Evolutionary conservation across 2,329 filamentous ascomycete species (phyloP).

Genomic region (Ustulina deusta): DNA sequence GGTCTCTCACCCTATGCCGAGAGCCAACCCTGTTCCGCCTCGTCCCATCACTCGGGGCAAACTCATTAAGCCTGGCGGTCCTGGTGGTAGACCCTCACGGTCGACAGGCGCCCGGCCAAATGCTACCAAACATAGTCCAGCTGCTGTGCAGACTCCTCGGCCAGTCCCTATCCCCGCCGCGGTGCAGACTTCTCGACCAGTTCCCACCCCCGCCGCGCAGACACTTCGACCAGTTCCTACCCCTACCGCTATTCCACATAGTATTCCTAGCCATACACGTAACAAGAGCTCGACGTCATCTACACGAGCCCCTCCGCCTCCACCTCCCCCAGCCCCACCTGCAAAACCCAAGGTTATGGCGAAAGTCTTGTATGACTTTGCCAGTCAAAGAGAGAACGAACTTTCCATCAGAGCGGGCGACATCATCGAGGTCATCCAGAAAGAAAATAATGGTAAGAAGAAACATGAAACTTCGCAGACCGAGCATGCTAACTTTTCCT

Average conservation of each 20-base stretch:
- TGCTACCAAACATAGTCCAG: conserved; percentile 46
- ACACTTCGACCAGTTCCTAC: conserved; percentile 50
- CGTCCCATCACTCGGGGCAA: conserved; percentile 94
- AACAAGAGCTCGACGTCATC: conserved; percentile 65
- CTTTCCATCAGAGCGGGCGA: conserved; percentile 84
- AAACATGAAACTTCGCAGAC: not conserved
- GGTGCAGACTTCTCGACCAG: conserved; percentile 49
- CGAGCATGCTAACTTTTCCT: conserved; percentile 51
- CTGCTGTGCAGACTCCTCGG: conserved; percentile 43
- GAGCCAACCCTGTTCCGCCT: conserved; percentile 84
- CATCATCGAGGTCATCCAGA: conserved; percentile 88
- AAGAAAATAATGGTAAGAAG: conserved; percentile 88
- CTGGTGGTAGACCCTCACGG: conserved; percentile 82
- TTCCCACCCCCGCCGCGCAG: conserved; percentile 49
- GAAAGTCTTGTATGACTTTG: conserved; percentile 93
- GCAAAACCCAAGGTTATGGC: conserved; percentile 79
- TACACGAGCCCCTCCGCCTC: conserved; percentile 71
- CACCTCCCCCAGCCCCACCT: conserved; percentile 75
- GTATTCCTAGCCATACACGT: conserved; percentile 64
- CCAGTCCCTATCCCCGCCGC: conserved; percentile 45
- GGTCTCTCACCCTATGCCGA: conserved; percentile 84
- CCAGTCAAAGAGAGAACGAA: conserved; percentile 85
- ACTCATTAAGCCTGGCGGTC: conserved; percentile 90
- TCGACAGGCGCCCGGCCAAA: conserved; percentile 64
- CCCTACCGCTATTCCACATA: conserved; percentile 41